Evolutionary conservation across 1,139 yeast genomes (phyloP).

Genomic region (Entelexis sorbosivorans): DNA sequence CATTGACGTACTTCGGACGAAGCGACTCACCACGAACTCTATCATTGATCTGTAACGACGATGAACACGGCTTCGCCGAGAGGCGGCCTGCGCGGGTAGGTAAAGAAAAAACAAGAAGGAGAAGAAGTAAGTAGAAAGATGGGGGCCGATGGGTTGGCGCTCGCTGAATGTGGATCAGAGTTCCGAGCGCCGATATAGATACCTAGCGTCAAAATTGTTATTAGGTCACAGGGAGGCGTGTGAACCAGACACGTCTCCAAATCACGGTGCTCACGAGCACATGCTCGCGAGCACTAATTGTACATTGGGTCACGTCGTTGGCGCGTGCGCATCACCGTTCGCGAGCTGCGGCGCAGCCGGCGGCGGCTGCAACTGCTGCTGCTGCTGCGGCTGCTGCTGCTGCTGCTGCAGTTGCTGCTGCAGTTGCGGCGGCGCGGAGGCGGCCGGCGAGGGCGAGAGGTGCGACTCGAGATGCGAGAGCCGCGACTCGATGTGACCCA

Average conservation of each 20-base stretch:
- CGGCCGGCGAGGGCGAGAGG: background rate
- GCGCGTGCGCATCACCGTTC: background rate
- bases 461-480: slow-evolving; percentile 2
- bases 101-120: too few relatives aligned
- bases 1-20: too few relatives aligned
- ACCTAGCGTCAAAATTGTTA: background rate
- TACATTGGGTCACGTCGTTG: background rate
- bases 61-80: too few relatives aligned
- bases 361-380: too few relatives aligned
- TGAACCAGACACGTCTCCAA: background rate
- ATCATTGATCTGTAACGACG: too few relatives aligned
- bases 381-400: too few relatives aligned
- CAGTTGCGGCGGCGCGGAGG: background rate
- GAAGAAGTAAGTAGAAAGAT: background rate
- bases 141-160: background rate
- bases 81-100: too few relatives aligned
- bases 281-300: background rate
- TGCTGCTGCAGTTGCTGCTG: too few relatives aligned
- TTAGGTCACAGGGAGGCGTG: background rate
- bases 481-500: slow-evolving; percentile 4
- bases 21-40: too few relatives aligned
- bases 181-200: background rate
- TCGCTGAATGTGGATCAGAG: background rate
- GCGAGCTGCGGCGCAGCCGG: background rate
- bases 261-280: background rate